Conservation (phyloP, 768 basidiomycete genomes). For the Hypholoma sublateritium region DNA sequence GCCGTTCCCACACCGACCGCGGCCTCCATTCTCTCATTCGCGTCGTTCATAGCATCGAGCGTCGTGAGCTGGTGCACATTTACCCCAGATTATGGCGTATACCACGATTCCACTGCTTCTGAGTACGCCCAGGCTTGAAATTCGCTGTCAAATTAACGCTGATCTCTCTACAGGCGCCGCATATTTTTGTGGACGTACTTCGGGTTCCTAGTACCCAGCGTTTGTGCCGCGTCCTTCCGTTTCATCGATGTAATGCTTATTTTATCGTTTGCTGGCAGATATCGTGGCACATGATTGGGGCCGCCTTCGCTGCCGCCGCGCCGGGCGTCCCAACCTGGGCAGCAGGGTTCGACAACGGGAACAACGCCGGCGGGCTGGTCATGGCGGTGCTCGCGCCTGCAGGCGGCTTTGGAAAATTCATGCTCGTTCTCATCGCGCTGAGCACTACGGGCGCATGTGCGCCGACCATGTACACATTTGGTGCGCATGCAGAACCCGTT, state of each 20-base stretch:
- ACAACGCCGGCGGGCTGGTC: slow-evolving; percentile 64
- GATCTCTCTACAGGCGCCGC: slow-evolving; percentile 34
- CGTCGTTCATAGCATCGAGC: slow-evolving; percentile 36
- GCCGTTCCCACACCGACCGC: slow-evolving; percentile 27
- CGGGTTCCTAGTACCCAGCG: slow-evolving; percentile 61
- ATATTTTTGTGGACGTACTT: slow-evolving; percentile 67
- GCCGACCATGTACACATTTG: slow-evolving; percentile 76
- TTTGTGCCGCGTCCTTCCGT: slow-evolving; percentile 28
- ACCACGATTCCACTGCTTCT: slow-evolving; percentile 34
- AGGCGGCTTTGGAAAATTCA: slow-evolving; percentile 68
- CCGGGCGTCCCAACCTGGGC: slow-evolving; percentile 56
- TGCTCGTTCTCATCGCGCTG: slow-evolving; percentile 72
- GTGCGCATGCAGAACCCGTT: slow-evolving; percentile 23
- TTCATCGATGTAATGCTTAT: not conserved
- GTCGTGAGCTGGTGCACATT: slow-evolving; percentile 42
- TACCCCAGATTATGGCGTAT: slow-evolving; percentile 45
- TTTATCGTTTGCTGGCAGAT: slow-evolving; percentile 29
- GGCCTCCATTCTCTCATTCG: slow-evolving; percentile 32
- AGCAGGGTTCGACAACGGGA: slow-evolving; percentile 48
- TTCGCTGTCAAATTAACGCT: not conserved
- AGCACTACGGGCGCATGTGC: slow-evolving; percentile 75
- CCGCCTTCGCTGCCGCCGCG: slow-evolving; percentile 61
- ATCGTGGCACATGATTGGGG: slow-evolving; percentile 58
- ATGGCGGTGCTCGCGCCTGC: slow-evolving; percentile 59
- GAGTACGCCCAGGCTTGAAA: slow-evolving; percentile 19